These are phyloP conservation scores for Boletus rufocinnamomeus DNA, from an alignment of 768 basidiomycete genomes.

Conservation along the genomic window DNA sequence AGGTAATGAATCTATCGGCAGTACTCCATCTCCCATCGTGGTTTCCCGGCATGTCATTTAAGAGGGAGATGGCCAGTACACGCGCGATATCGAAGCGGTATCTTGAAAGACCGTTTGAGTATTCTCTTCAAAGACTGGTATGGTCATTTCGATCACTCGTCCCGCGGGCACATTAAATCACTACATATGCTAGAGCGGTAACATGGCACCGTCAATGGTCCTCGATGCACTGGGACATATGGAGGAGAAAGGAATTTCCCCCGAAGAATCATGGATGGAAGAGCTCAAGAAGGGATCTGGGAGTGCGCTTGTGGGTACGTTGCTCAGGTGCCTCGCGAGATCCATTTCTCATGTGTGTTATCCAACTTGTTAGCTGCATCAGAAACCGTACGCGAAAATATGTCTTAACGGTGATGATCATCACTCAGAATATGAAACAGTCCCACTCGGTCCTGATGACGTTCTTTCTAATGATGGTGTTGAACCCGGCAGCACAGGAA, in stretches of 20 bases:
- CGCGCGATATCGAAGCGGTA: background rate
- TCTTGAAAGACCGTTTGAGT: constrained; percentile 5
- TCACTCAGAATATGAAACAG: background rate
- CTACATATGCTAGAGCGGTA: background rate
- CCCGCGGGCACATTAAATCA: background rate
- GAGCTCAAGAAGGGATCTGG: constrained; percentile 4
- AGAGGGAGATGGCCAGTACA: background rate
- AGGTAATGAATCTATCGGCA: background rate
- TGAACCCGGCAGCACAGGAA: background rate
- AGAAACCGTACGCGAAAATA: constrained; percentile 2
- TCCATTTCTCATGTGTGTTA: background rate
- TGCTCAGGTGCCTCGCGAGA: background rate
- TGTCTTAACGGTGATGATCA: background rate
- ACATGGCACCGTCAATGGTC: background rate
- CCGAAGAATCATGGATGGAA: background rate
- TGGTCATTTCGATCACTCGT: background rate
- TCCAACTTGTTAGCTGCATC: background rate
- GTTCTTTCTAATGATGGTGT: constrained; percentile 17
- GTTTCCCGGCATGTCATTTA: constrained; percentile 9
- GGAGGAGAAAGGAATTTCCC: background rate
- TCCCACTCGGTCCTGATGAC: constrained; percentile 2
- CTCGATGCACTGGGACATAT: background rate
- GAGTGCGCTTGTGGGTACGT: constrained; percentile 8
- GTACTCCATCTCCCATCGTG: constrained; percentile 9
- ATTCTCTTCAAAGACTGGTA: constrained; percentile 3